Evolutionary conservation across 1,284 basidiomycete species (phyloP).

Genomic region (Hortiboletus rubellus): DNA sequence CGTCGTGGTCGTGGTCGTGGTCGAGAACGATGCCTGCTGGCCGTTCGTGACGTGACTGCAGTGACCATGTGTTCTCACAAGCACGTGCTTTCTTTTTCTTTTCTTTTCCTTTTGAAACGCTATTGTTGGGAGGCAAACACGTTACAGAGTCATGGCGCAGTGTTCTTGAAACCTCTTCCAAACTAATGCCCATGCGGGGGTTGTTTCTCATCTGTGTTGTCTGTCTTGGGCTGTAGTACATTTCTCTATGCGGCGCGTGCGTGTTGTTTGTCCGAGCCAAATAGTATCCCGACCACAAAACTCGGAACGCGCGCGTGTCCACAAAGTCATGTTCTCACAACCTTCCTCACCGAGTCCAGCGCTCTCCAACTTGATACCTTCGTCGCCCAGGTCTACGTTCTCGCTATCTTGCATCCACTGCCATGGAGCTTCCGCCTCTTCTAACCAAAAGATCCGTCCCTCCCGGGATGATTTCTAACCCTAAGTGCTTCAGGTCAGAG

Average conservation of each 20-base stretch:
- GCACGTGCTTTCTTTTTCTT: slow-evolving; percentile 17
- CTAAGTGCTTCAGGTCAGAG: slow-evolving; percentile 27
- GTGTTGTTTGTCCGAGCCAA: slow-evolving; percentile 30
- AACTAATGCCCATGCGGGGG: too few species aligned
- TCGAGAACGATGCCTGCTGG: slow-evolving; percentile 5
- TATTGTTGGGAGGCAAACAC: too few species aligned
- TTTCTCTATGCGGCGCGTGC: too few species aligned
- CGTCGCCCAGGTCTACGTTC: slow-evolving; percentile 33
- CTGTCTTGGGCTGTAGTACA: too few species aligned
- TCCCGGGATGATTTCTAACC: slow-evolving; percentile 39
- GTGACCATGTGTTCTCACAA: slow-evolving; percentile 25
- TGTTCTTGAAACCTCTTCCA: too few species aligned
- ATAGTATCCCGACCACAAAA: slow-evolving; percentile 20
- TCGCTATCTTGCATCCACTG: slow-evolving; percentile 17
- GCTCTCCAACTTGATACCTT: slow-evolving; percentile 27
- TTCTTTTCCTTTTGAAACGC: too few species aligned
- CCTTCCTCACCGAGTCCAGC: slow-evolving; percentile 9
- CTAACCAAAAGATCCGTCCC: slow-evolving; percentile 39
- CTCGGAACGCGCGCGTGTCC: background rate
- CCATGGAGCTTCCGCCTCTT: slow-evolving; percentile 22
- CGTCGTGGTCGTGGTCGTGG: slow-evolving; percentile 20
- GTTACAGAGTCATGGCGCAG: too few species aligned
- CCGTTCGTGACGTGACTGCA: slow-evolving; percentile 25
- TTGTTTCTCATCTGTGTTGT: too few species aligned
- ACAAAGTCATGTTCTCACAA: slow-evolving; percentile 1